These are phyloP conservation scores for Penicillium steckii DNA, from an alignment of 495 filamentous ascomycete genomes.

Conservation along the genomic window DNA sequence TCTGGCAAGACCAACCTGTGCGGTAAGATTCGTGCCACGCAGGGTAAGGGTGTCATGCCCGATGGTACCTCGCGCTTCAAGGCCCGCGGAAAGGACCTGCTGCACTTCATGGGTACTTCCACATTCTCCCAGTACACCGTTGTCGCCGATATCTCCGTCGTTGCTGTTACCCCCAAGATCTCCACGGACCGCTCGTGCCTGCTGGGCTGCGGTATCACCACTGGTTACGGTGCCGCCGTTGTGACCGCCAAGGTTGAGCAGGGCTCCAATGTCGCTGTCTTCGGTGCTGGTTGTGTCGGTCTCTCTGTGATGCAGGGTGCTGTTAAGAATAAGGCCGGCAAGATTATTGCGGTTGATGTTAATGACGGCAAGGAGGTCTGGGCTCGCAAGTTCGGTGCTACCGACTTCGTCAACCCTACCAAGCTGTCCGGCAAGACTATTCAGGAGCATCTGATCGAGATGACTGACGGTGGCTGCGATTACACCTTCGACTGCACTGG, in stretches of 20 bases:
- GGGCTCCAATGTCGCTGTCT: slow-evolving; percentile 88
- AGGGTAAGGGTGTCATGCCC: slow-evolving; percentile 95
- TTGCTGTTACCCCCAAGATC: slow-evolving; percentile 86
- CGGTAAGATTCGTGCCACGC: slow-evolving; percentile 97
- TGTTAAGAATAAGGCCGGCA: slow-evolving; percentile 78
- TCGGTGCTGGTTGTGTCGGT: slow-evolving; percentile 94
- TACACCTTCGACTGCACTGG: slow-evolving; percentile 99
- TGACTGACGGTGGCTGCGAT: slow-evolving; percentile 98
- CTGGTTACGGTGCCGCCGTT: slow-evolving; percentile 92
- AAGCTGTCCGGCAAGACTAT: slow-evolving; percentile 74
- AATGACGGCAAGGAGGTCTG: slow-evolving; percentile 92
- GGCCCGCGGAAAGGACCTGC: slow-evolving; percentile 86
- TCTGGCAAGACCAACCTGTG: slow-evolving; percentile 99
- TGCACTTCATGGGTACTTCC: slow-evolving; percentile 99
- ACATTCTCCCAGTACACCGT: slow-evolving; percentile 99
- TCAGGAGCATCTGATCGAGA: slow-evolving; percentile 88
- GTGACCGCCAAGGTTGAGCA: slow-evolving; percentile 89
- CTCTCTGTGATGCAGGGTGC: slow-evolving; percentile 93
- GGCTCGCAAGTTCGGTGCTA: slow-evolving; percentile 91
- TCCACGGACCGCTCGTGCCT: slow-evolving; percentile 95
- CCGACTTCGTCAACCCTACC: slow-evolving; percentile 93
- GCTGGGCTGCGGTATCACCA: slow-evolving; percentile 97
- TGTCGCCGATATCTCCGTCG: slow-evolving; percentile 96
- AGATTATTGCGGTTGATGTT: slow-evolving; percentile 94
- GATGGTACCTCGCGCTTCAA: slow-evolving; percentile 95